Evolutionary conservation across 2,329 filamentous ascomycete species (phyloP).

Genomic region (Pseudocercospora fuligena): DNA sequence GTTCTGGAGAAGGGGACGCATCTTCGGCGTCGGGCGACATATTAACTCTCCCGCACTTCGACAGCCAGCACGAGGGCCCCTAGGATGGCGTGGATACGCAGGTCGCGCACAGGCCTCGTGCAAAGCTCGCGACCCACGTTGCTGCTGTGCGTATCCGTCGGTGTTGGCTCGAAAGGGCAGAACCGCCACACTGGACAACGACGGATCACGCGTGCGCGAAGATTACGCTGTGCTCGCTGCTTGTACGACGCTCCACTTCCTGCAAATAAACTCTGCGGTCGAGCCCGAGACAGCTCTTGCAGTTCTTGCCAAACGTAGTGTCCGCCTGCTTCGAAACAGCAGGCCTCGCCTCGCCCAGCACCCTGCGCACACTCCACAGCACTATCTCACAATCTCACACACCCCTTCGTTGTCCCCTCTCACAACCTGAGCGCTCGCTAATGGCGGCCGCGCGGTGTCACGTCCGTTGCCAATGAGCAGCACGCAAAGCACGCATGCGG

Average conservation of each 20-base stretch:
- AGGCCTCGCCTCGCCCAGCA: not conserved
- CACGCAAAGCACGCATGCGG: slow-evolving; percentile 23
- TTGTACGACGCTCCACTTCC: slow-evolving; percentile 8
- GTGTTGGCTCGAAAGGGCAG: slow-evolving; percentile 24
- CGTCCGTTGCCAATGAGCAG: slow-evolving; percentile 26
- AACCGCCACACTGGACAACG: slow-evolving; percentile 18
- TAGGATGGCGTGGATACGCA: slow-evolving; percentile 38
- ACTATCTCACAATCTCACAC: not conserved
- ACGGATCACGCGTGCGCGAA: slow-evolving; percentile 29
- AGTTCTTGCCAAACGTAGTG: slow-evolving; percentile 9
- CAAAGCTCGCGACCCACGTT: slow-evolving; percentile 46
- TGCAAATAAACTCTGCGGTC: slow-evolving; percentile 20
- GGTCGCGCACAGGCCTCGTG: slow-evolving; percentile 41
- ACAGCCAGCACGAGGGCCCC: slow-evolving; percentile 27
- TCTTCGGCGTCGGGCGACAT: slow-evolving; percentile 57
- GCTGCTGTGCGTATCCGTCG: slow-evolving; percentile 34
- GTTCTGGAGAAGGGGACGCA: slow-evolving; percentile 51
- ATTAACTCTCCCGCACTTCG: slow-evolving; percentile 46
- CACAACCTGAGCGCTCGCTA: slow-evolving; percentile 20
- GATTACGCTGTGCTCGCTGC: slow-evolving; percentile 26
- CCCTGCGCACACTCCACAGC: not conserved
- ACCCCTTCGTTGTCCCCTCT: slow-evolving; percentile 5
- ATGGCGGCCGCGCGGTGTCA: slow-evolving; percentile 22
- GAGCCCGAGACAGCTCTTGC: slow-evolving; percentile 25
- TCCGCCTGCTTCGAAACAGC: not conserved